A percentile compares a stretch with the other conserved stretches of the same genome.
phyloP scores from a whole-genome alignment of 1,139 yeast genomes.

The Taiozyma sp. region DNA sequence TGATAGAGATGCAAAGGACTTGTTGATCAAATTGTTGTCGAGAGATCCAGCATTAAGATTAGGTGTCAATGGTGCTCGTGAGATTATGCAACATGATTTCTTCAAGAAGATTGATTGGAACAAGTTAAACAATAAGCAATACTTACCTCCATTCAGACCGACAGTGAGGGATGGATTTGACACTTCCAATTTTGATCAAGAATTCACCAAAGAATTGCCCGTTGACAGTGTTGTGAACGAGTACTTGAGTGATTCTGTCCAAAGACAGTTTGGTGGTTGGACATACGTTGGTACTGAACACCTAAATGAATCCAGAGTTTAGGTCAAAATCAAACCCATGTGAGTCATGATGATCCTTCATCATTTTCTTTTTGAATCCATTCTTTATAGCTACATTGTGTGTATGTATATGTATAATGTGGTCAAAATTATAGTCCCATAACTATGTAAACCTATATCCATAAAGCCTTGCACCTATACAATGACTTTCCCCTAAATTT shows the following conservation, averaged over 20 bases:
- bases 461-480: neutral
- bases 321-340: neutral
- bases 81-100: conserved; percentile 80
- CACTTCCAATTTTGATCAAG: conserved; percentile 89
- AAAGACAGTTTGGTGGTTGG: conserved; percentile 98
- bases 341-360: neutral
- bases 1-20: conserved; percentile 85
- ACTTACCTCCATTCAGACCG: conserved; percentile 95
- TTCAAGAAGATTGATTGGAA: conserved; percentile 92
- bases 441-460: neutral
- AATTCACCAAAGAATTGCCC: conserved; percentile 90
- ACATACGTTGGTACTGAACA: conserved; percentile 72
- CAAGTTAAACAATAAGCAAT: conserved; percentile 77
- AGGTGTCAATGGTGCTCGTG: conserved; percentile 76
- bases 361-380: neutral
- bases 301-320: conserved; percentile 21
- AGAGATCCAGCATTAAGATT: conserved; percentile 83
- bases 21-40: conserved; percentile 69
- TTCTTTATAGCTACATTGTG: no score
- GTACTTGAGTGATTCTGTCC: conserved; percentile 83
- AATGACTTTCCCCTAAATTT: neutral
- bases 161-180: conserved; percentile 83
- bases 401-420: no score
- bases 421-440: neutral
- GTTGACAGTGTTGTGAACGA: conserved; percentile 96